phyloP scores from a whole-genome alignment of 2,329 filamentous ascomycete species.

The Albifimbria verrucaria region DNA sequence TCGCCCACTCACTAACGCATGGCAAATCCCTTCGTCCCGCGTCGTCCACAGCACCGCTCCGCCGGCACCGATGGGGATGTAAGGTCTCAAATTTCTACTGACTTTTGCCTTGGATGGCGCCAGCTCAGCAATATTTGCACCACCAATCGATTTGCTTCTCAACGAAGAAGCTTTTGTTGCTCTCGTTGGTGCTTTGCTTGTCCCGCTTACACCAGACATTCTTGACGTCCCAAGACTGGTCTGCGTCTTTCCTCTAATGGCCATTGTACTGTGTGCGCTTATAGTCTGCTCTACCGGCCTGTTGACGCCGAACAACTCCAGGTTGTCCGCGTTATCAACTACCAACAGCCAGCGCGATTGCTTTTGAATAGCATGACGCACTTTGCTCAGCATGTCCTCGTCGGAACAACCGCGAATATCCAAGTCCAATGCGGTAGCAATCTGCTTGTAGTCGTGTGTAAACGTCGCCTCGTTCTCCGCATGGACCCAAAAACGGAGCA shows the following conservation, averaged over 20 bases:
- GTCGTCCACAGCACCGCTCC: conserved; percentile 30
- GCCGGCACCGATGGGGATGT: conserved; percentile 18
- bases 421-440: conserved; percentile 23
- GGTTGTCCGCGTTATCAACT: conserved; percentile 30
- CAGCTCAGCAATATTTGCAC: not conserved
- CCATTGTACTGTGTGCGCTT: conserved; percentile 3
- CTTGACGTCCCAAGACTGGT: not conserved
- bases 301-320: conserved; percentile 22
- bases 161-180: not conserved
- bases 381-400: conserved; percentile 13
- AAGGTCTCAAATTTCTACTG: conserved; percentile 5
- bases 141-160: not conserved
- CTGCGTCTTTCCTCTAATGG: not conserved
- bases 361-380: conserved; percentile 14
- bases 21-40: conserved; percentile 21
- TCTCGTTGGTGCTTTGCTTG: not conserved
- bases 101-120: too few relatives aligned
- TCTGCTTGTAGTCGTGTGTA: conserved; percentile 23
- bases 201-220: not conserved
- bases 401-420: conserved; percentile 10
- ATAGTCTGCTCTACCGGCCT: not conserved
- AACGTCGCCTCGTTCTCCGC: conserved; percentile 29
- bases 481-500: conserved; percentile 35
- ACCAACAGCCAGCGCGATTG: conserved; percentile 24
- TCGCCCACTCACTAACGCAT: conserved; percentile 16